Evolutionary conservation across 106 monocot genomes (phyloP), one percentile per base, ranked within the genome.

Genomic region (Triglochin maritima): DNA sequence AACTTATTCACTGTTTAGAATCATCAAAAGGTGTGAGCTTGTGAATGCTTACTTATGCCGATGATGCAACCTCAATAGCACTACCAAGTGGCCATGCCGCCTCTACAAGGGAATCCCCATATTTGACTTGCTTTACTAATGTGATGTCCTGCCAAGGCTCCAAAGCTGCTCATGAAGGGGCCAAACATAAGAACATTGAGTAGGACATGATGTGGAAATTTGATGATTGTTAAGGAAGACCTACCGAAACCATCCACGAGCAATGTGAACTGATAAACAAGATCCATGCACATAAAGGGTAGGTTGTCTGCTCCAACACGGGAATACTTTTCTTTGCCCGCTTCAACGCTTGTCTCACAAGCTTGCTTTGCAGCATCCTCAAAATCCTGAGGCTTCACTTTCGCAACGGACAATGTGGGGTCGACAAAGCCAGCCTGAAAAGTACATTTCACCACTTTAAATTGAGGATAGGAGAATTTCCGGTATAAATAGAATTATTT

Each of bases 21-120:
- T 29, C 29, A 29, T 29, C 29, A 29, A 29, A 29, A 29, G 29
- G 29, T 29, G 29, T 29, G 29, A 29, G 29, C 29, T 29, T 29
- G 29, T 29, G 29, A 29, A 29, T 29, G 29, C 29, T 29, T 29
- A 29, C 29, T 68, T 56, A 83, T 62, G 62, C 58, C 10, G 76
- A 78, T 49, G 93, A 93, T 59, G 83, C 87, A 66, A 72, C 83
- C 71, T 95, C 94, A 71, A 95, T 87, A 17, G 94, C 94, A 76
- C 90, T 90, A 14, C 94, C 94, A 45, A 95, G 76, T 10, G 94
- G 94, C 94, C 94, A 95, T 11, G 94, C 94, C 44, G 94, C 94
- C 68, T 90, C 94, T 14, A 95, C 90, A 52, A 73, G 71, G 15
- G 80, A 68, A 71, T 90, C 77, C 8, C 81, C 66, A 71, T 90